These are phyloP conservation scores for Elongisporangium senticosum DNA, from an alignment of 352 stramenopile genomes.

Conservation along the genomic window DNA sequence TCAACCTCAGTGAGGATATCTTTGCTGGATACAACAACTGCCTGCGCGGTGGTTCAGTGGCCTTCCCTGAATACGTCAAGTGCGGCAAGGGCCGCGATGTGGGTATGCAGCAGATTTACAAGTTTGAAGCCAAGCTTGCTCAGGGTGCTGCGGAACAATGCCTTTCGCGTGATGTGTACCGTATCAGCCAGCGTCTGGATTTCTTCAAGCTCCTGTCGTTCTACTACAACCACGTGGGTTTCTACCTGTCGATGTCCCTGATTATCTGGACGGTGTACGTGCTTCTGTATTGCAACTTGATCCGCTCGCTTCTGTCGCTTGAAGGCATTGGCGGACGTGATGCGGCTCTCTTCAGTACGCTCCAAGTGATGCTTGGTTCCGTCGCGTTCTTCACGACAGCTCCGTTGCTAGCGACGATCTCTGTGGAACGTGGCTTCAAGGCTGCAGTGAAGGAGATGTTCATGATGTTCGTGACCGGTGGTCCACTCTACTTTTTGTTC, in stretches of 20 bases:
- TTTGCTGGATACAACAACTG: conserved; percentile 99
- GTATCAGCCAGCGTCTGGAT: conserved; percentile 95
- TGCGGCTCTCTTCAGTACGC: conserved; percentile 91
- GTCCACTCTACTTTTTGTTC: conserved; percentile 99
- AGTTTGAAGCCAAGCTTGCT: conserved; percentile 98
- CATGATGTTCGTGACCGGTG: conserved; percentile 96
- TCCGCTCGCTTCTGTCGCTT: conserved; percentile 90
- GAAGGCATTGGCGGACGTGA: conserved; percentile 90
- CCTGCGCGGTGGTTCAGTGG: conserved; percentile 93
- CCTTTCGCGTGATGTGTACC: conserved; percentile 96
- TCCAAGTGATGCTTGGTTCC: conserved; percentile 96
- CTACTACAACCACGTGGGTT: conserved; percentile 99
- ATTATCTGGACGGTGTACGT: conserved; percentile 98
- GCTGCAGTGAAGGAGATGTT: conserved; percentile 90
- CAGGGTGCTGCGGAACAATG: conserved; percentile 98
- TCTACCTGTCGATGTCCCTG: conserved; percentile 97
- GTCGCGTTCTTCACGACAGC: conserved; percentile 97
- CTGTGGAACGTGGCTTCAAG: conserved; percentile 97
- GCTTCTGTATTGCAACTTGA: conserved; percentile 95
- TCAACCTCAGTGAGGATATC: conserved; percentile 99
- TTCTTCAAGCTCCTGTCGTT: conserved; percentile 98
- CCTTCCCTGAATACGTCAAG: conserved; percentile 99
- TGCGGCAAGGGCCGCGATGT: conserved; percentile 99
- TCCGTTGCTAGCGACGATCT: conserved; percentile 95
- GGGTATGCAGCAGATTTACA: conserved; percentile 99